Conservation (phyloP, 371 early-diverging fungal genomes). For the Haplosporangium sp. region DNA sequence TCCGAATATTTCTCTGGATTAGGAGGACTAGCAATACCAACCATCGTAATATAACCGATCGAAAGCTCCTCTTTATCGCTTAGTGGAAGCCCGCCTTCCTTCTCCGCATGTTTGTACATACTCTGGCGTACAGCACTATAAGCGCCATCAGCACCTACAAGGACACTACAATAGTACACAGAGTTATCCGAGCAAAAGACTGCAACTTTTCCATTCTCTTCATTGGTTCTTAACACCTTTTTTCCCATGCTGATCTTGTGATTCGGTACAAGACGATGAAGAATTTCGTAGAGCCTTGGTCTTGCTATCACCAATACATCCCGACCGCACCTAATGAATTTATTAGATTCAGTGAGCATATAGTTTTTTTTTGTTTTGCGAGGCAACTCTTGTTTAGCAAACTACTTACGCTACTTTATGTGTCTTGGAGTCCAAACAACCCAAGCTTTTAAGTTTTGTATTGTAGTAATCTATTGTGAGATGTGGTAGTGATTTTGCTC, state of each 20-base stretch:
- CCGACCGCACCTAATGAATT: background rate
- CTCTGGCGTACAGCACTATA: slow-evolving; percentile 15
- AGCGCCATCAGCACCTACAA: slow-evolving; percentile 24
- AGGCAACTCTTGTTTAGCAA: too few relatives aligned
- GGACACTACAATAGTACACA: slow-evolving; percentile 11
- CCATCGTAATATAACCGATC: slow-evolving; percentile 13
- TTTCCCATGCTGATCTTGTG: slow-evolving; percentile 10
- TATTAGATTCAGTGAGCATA: too few relatives aligned
- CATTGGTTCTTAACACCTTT: background rate
- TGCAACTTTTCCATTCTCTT: slow-evolving; percentile 3
- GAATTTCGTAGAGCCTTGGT: slow-evolving; percentile 11
- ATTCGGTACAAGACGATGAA: background rate
- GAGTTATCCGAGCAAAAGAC: slow-evolving; percentile 16
- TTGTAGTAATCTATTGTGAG: background rate
- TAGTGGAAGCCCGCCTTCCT: slow-evolving; percentile 1
- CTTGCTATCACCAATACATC: slow-evolving; percentile 8
- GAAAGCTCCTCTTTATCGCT: slow-evolving; percentile 7
- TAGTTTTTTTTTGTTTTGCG: too few relatives aligned
- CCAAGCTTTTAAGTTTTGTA: background rate
- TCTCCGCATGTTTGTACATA: slow-evolving; percentile 17
- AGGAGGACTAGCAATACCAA: slow-evolving; percentile 8
- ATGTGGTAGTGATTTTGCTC: background rate
- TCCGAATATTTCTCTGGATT: slow-evolving; percentile 14
- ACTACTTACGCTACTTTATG: too few relatives aligned
- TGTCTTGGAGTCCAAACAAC: too few relatives aligned